Conservation (phyloP, 164 flowering plant genomes). For the Vitis labrusca region DNA sequence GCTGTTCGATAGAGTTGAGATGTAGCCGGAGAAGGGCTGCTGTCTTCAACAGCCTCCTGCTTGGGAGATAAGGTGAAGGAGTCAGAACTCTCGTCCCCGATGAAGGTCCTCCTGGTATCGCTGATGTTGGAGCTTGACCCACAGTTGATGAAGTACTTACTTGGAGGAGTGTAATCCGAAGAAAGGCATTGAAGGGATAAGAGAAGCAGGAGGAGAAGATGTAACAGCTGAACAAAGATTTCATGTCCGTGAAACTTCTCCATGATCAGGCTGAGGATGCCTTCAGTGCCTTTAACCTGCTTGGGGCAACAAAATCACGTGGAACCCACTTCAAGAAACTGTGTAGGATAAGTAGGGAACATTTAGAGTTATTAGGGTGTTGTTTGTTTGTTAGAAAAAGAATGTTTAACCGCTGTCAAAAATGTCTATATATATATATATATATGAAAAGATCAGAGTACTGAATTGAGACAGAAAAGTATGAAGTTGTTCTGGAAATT, state of each 20-base stretch:
- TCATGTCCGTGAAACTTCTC: not conserved
- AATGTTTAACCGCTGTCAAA: too few species aligned
- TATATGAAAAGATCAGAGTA: too few species aligned
- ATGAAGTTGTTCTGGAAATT: too few species aligned
- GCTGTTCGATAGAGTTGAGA: conserved; percentile 4
- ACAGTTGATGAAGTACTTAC: conserved; percentile 17
- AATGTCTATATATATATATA: too few species aligned
- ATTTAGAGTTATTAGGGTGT: too few species aligned
- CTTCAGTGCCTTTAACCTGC: too few species aligned
- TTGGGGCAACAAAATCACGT: too few species aligned
- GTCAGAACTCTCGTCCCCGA: conserved; percentile 4
- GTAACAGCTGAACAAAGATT: not conserved
- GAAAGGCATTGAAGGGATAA: not conserved
- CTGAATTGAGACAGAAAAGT: too few species aligned
- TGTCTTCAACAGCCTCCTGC: not conserved
- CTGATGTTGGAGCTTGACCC: conserved; percentile 2
- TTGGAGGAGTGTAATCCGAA: not conserved
- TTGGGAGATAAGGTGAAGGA: not conserved
- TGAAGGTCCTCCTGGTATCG: not conserved
- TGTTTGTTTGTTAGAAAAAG: too few species aligned
- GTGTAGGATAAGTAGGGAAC: too few species aligned
- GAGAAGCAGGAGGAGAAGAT: not conserved
- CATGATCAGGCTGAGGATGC: not conserved
- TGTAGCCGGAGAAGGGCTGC: not conserved
- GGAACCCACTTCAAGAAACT: too few species aligned